Conservation (phyloP, 2,329 filamentous ascomycete genomes). For the Diplodia intermedia region DNA sequence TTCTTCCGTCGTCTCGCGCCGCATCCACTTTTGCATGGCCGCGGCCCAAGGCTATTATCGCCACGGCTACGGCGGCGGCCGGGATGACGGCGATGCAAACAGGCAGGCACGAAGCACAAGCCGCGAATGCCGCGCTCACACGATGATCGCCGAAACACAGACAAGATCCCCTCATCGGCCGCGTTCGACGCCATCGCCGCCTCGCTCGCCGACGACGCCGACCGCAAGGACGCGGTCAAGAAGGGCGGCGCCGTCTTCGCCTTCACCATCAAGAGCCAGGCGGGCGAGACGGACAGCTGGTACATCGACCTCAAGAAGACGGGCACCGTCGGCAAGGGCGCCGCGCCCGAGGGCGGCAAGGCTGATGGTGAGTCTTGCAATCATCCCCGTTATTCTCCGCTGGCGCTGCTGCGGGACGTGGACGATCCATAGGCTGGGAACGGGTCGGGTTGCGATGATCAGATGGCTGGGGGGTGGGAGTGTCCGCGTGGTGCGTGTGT, state of each 20-base stretch:
- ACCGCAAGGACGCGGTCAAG: constrained; percentile 87
- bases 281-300: constrained; percentile 84
- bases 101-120: neutral
- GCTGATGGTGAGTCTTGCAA: constrained; percentile 70
- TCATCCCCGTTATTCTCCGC: neutral
- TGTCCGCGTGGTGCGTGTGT: constrained; percentile 2
- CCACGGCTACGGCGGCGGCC: neutral
- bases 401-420: neutral
- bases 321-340: constrained; percentile 79
- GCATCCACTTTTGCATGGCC: neutral
- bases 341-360: constrained; percentile 73
- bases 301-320: constrained; percentile 94
- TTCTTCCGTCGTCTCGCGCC: constrained; percentile 15
- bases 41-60: neutral
- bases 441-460: neutral
- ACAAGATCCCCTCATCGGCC: constrained; percentile 82
- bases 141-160: constrained; percentile 34
- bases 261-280: constrained; percentile 89
- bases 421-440: neutral
- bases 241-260: constrained; percentile 86
- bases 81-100: neutral
- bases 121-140: constrained; percentile 9
- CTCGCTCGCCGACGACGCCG: constrained; percentile 71
- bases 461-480: constrained; percentile 1
- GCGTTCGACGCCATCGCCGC: constrained; percentile 89